Evolutionary conservation across 805 yeast species (phyloP), one percentile per base, ranked within the genome.

Genomic region (Ogataea ganodermae): DNA sequence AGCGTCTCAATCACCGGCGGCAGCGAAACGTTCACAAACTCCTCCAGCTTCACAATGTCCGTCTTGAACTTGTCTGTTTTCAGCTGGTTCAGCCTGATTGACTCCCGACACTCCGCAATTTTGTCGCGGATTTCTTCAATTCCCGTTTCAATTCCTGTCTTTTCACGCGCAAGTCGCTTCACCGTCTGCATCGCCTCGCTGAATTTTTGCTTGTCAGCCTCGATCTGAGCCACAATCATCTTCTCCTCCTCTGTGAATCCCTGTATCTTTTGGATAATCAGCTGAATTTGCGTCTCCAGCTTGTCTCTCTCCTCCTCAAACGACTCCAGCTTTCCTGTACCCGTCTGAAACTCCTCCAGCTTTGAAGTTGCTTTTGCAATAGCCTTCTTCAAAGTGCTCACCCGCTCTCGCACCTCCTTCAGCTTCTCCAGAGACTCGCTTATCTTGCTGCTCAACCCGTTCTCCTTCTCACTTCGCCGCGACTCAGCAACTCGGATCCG

Each of bases 271-370:
- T 59, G 60, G 18, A 56, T 42, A 23, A 52, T 50, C 16, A 61
- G 28, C 24, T 52, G 53, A 41, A 68, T 60, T 50, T 66, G 70
- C 14, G 59, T 57, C 33, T 62, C 59, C 49, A 57, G 52, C 7
- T 54, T 68, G 16, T 60, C 65, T 24, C 62, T 65, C 46, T 72
- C 71, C 10, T 64, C 65, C 18, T 65, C 56, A 17, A 72, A 62
- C 2, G 66, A 51, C 17, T 64, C 65, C 23, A 67, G 58, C 53
- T 61, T 71, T 5, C 76, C 74, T 16, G 61, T 59, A 24, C 72
- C 69, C 44, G 73, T 75, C 7, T 72, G 74, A 44, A 73, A 68
- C 17, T 78, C 82, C 16, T 65, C 69, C 14, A 80, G 56, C 43
- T 71, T 70, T 30, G 66, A 61, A 31, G 66, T 68, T 3, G 74